These are phyloP conservation scores for Leucosporidium yakuticum DNA, from an alignment of 768 basidiomycete species.

Conservation along the genomic window DNA sequence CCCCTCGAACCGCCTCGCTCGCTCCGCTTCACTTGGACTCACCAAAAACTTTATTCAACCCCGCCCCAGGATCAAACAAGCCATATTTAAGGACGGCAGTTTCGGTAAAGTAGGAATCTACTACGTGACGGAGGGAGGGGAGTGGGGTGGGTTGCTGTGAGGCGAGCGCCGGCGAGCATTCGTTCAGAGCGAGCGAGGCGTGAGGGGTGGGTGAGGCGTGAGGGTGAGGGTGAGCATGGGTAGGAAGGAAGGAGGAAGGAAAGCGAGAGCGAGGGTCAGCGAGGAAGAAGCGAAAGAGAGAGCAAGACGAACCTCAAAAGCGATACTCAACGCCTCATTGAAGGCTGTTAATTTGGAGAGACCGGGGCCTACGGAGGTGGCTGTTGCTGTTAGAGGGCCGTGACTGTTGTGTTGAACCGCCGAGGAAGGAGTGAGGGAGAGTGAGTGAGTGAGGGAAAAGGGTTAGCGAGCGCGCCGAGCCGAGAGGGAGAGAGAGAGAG, in stretches of 20 bases:
- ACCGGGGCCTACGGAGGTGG: slow-evolving; percentile 8
- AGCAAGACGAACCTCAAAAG: slow-evolving; percentile 18
- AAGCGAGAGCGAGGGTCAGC: too few relatives aligned
- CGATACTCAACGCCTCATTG: slow-evolving; percentile 17
- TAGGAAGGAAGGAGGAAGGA: background rate
- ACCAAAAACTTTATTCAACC: slow-evolving; percentile 31
- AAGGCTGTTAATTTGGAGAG: slow-evolving; percentile 12
- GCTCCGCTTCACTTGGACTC: background rate
- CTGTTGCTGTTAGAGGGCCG: slow-evolving; percentile 27
- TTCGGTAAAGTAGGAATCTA: slow-evolving; percentile 30
- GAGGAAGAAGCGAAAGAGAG: background rate
- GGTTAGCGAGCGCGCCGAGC: too few relatives aligned
- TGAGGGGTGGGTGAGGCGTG: too few relatives aligned
- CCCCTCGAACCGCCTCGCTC: too few relatives aligned
- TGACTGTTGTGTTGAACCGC: background rate
- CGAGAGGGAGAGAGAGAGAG: background rate
- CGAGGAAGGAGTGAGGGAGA: rapidly evolving
- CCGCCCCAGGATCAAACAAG: slow-evolving; percentile 15
- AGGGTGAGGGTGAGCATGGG: background rate
- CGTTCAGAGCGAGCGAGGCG: too few relatives aligned
- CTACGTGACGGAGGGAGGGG: slow-evolving; percentile 9
- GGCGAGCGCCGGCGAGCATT: too few relatives aligned
- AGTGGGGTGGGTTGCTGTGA: slow-evolving; percentile 21
- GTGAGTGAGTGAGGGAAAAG: too few relatives aligned
- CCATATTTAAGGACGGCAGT: slow-evolving; percentile 30